phyloP scores from a whole-genome alignment of 306 rosid genomes.

The Fragaria ananassa region DNA sequence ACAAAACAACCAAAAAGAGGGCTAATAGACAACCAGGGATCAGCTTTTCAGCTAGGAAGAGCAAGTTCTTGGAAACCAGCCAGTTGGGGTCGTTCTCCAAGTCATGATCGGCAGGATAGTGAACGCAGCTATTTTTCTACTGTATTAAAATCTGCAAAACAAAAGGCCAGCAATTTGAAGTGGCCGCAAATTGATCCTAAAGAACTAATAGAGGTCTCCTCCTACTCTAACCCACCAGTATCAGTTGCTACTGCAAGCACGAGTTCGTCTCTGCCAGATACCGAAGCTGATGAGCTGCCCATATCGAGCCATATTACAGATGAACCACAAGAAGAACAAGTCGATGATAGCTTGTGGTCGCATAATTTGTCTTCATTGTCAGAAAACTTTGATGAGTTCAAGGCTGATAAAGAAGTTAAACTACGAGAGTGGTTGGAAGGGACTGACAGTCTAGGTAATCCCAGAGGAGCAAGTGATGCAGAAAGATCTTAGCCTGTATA shows the following conservation, averaged over 20 bases:
- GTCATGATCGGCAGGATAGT: conserved; percentile 25
- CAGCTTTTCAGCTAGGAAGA: conserved; percentile 44
- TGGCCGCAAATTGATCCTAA: conserved; percentile 55
- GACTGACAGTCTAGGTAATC: conserved; percentile 32
- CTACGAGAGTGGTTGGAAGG: conserved; percentile 77
- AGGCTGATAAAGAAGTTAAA: conserved; percentile 72
- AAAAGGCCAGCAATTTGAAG: conserved; percentile 58
- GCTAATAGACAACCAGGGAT: conserved; percentile 35
- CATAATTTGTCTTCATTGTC: conserved; percentile 31
- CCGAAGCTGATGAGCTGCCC: conserved; percentile 59
- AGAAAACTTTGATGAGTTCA: conserved; percentile 63
- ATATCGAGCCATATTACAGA: conserved; percentile 51
- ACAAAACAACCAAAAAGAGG: conserved; percentile 70
- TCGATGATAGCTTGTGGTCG: conserved; percentile 28
- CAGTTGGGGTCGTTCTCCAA: conserved; percentile 32
- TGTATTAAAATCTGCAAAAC: conserved; percentile 64
- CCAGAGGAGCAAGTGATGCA: conserved; percentile 23
- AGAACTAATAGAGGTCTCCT: conserved; percentile 25
- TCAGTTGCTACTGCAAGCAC: conserved; percentile 37
- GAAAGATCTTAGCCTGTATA: conserved; percentile 35
- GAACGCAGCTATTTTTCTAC: conserved; percentile 55
- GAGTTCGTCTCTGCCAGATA: conserved; percentile 44
- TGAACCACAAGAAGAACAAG: conserved; percentile 34
- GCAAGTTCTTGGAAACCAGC: conserved; percentile 45
- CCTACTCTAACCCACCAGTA: conserved; percentile 24